phyloP scores from a whole-genome alignment of 2,329 filamentous ascomycete species.

The Westerdykella ornata region DNA sequence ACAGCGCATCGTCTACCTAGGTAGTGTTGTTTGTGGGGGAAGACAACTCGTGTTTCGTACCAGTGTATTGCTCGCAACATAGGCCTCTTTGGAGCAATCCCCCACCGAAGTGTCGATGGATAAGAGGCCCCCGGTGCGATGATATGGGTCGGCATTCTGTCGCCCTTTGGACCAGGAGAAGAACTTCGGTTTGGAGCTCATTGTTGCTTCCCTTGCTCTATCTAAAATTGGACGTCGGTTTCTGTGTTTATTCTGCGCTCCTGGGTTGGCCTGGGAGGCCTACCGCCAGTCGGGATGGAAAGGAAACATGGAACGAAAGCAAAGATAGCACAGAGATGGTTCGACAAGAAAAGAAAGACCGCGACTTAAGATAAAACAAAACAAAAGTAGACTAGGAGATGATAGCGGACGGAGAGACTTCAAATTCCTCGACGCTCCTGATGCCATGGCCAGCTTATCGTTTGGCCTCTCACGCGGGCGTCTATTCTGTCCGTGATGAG shows the following conservation, averaged over 20 bases:
- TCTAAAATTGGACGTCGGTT: slow-evolving; percentile 8
- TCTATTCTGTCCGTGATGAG: slow-evolving; percentile 2
- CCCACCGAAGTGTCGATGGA: slow-evolving; percentile 27
- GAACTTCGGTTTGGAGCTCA: slow-evolving; percentile 38
- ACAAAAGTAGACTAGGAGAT: slow-evolving; percentile 1
- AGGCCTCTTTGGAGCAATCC: slow-evolving; percentile 9
- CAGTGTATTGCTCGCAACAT: slow-evolving; percentile 17
- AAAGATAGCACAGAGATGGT: no score
- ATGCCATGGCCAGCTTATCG: no score
- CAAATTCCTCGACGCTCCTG: background rate
- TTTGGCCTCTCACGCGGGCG: slow-evolving; percentile 1
- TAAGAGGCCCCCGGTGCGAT: slow-evolving; percentile 36
- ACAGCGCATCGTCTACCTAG: slow-evolving; percentile 25
- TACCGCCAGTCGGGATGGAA: slow-evolving; percentile 3
- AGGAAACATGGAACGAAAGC: slow-evolving; percentile 1
- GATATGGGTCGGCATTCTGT: slow-evolving; percentile 30
- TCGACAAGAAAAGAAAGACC: no score
- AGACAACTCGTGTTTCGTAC: slow-evolving; percentile 19
- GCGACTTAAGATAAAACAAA: background rate
- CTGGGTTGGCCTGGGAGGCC: no score
- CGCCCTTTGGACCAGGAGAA: slow-evolving; percentile 42
- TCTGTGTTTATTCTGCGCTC: slow-evolving; percentile 1
- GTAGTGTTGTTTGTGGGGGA: no score
- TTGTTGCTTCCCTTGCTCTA: slow-evolving; percentile 16
- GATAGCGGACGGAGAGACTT: slow-evolving; percentile 1